Evolutionary conservation across 2,329 filamentous ascomycete genomes (phyloP).

Genomic region (Fusarium pseudonygamai): DNA sequence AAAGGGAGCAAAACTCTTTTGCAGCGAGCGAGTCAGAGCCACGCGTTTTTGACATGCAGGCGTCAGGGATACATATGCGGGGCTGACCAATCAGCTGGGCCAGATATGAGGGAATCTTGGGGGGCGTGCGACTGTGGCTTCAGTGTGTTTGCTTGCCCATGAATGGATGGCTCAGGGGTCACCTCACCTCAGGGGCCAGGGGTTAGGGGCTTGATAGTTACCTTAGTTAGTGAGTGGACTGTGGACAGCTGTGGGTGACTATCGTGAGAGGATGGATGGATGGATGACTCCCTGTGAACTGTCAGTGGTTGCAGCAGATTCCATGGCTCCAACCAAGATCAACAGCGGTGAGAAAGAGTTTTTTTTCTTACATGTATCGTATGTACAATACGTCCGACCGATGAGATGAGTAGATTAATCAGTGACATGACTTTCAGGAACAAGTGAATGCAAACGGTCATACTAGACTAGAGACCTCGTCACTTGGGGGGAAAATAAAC

Average conservation of each 20-base stretch:
- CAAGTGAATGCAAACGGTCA: background rate
- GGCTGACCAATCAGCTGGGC: slow-evolving; percentile 27
- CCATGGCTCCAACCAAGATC: slow-evolving; percentile 23
- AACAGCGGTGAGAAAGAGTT: slow-evolving; percentile 27
- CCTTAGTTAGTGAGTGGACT: background rate
- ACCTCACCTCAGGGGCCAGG: slow-evolving; percentile 7
- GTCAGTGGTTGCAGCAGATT: slow-evolving; percentile 23
- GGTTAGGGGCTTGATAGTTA: slow-evolving; percentile 18
- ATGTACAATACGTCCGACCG: background rate
- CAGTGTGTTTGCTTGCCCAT: slow-evolving; percentile 2
- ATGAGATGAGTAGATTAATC: background rate
- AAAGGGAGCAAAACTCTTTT: slow-evolving; percentile 10
- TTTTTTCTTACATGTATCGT: background rate
- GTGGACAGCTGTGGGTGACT: background rate
- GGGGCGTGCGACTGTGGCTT: slow-evolving; percentile 23
- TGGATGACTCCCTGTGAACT: slow-evolving; percentile 21
- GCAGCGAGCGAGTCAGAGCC: slow-evolving; percentile 27
- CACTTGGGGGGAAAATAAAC: background rate
- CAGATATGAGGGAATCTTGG: slow-evolving; percentile 1
- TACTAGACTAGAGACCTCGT: background rate
- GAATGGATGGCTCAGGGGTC: slow-evolving; percentile 30
- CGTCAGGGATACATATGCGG: slow-evolving; percentile 30
- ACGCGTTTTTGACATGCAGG: slow-evolving; percentile 33
- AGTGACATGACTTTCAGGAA: background rate
- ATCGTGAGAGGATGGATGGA: slow-evolving; percentile 27